These are phyloP conservation scores for Pyrus communis DNA, from an alignment of 306 rosid species.

Conservation along the genomic window DNA sequence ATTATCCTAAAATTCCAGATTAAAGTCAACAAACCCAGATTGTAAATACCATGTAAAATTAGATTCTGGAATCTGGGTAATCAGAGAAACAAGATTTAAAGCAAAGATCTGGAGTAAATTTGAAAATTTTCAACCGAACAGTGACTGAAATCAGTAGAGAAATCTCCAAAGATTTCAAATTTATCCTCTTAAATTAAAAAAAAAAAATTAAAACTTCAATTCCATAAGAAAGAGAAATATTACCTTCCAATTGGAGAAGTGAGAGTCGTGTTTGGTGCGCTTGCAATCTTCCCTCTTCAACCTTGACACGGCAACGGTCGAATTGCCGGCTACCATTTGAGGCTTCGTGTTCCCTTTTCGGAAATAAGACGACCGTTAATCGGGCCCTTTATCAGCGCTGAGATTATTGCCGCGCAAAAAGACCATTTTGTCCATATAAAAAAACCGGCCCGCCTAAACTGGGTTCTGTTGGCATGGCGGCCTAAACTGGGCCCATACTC, in stretches of 20 bases:
- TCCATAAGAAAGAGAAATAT: neutral
- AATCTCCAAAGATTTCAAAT: neutral
- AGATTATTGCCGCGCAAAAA: neutral
- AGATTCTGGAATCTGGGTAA: neutral
- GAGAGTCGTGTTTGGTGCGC: slow-evolving; percentile 57
- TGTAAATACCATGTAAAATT: neutral
- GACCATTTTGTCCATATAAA: neutral
- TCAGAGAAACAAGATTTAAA: neutral
- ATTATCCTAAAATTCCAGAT: too few species aligned
- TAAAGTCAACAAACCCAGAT: neutral
- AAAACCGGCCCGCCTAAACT: neutral
- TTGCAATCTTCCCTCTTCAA: slow-evolving; percentile 61
- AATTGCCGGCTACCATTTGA: slow-evolving; percentile 18
- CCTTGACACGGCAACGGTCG: slow-evolving; percentile 7
- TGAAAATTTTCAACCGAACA: neutral
- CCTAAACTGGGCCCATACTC: neutral
- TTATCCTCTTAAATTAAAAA: neutral
- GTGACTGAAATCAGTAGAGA: neutral
- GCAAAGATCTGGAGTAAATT: neutral
- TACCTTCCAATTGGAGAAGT: slow-evolving; percentile 75
- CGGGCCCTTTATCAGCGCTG: neutral
- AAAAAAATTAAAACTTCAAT: neutral
- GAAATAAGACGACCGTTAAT: slow-evolving; percentile 10
- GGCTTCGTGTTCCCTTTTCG: neutral
- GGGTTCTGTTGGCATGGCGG: neutral